Evolutionary conservation across 805 yeast species (phyloP), one percentile per base, ranked within the genome.

Genomic region (Lipomyces mesembrius): DNA sequence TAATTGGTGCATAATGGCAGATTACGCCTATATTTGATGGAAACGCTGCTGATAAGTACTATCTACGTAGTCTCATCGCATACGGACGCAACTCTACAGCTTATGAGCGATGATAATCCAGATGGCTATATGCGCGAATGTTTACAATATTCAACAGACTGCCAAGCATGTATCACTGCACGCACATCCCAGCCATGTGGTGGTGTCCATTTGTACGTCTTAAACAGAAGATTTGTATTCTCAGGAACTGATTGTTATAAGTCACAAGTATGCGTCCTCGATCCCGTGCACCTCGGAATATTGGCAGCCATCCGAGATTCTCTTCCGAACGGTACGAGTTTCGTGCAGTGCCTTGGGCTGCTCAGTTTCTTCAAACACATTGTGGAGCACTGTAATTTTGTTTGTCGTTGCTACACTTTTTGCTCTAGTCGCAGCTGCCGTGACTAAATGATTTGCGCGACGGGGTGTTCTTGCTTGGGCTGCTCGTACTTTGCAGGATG

Each of bases 201-300:
- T 66, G 69, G 69, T 66, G 69, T 54, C 69, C 69, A 5, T 66
- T 57, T 29, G 69, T 66, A 59, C n/a, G 69, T 54, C 55, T 22
- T n/a, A 17, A 43, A n/a, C 22, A 3, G 32, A 11, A 12, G n/a
- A 14, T 32, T 25, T 54, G 3, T 17, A 22, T 6, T 35, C 20
- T n/a, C 25, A 20, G n/a, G 14, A 5, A 20, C 27, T 37, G 20
- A 25, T 14, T 25, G 25, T 35, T 39, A 17, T 12, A 66, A 66
- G 69, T 66, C 69, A 11, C 62, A 60, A 29, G 34, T 54, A 6
- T 66, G 69, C 29, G 69, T 66, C 29, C 69, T 66, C 14, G 66
- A 66, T 37, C 69, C 69, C 8, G 29, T 56, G 25, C 66, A 53
- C 11, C 64, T 66, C 12, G 69, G 69, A 2, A 63, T 66, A 20